Evolutionary conservation across 2,329 filamentous ascomycete genomes (phyloP), one percentile per base, ranked within the genome.

Genomic region (Dactylellina drechsleri): DNA sequence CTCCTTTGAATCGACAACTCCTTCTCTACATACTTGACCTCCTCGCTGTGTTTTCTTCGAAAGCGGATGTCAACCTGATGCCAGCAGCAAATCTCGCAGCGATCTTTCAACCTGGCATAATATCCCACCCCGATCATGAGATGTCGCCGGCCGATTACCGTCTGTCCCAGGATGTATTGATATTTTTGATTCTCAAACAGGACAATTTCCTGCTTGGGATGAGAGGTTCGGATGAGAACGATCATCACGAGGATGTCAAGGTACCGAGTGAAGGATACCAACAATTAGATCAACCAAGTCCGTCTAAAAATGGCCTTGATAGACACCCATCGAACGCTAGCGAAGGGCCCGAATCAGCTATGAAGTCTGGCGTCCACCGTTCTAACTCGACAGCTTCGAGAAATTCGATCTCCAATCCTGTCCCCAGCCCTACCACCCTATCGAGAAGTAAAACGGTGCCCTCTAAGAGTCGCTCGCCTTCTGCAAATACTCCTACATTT

Each of bases 191-290:
- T 78, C 93, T 98, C 81, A 97, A 99, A 80, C 95, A 99, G 82
- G 95, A 99, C 80, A 92, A 97, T 82, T 99, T 99, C 85, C 85
- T 99, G 77, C 96, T 99, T 77, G 95, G 95, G 66, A 99, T 99
- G 95, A 92, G 93, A 81, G 95, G 95, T 52, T 66, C 70, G 31
- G 97, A 93, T n/a, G 93, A 89, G n/a, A 92, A 93, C n/a, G 93
- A 97, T 80, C 92, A 96, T 80, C 89, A 88, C 75, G 89, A 88
- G 6, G 85, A 88, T 58, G 87, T 87, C 79, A 87, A 89, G 75
- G 85, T 89, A 43, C 45, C 57, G 31, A 43, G 43, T 41, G 60
- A 66, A 58, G 73, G 60, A 61, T 60, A 82, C 82, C 70, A 74
- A 28, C 85, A 82, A 78, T 82, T 80, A 77, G 87, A 87, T 77